phyloP scores from a whole-genome alignment of 2,329 filamentous ascomycete genomes.

The Talaromyces sp. region DNA sequence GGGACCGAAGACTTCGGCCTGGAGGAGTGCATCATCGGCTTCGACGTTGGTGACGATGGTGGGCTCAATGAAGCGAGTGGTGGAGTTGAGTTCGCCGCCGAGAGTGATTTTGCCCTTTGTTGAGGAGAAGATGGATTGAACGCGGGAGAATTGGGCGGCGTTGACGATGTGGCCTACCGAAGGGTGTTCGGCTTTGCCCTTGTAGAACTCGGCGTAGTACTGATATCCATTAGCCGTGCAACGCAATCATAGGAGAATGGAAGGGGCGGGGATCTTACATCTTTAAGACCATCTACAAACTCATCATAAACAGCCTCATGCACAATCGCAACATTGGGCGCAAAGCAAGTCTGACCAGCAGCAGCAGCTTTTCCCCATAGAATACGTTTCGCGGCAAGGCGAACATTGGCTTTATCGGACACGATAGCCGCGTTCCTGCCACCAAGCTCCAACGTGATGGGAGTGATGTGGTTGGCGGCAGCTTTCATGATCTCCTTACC shows the following conservation, averaged over 20 bases:
- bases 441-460: conserved; percentile 10
- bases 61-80: background rate
- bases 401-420: conserved; percentile 12
- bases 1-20: conserved; percentile 6
- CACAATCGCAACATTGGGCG: conserved; percentile 16
- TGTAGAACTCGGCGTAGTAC: conserved; percentile 9
- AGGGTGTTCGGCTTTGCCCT: background rate
- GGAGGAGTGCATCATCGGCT: background rate
- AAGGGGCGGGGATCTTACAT: background rate
- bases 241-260: background rate
- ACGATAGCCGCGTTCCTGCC: conserved; percentile 11
- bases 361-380: conserved; percentile 7
- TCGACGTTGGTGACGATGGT: background rate
- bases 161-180: conserved; percentile 11
- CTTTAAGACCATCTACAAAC: background rate
- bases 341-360: conserved; percentile 15
- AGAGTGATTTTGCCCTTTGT: background rate
- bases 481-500: conserved; percentile 12
- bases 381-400: conserved; percentile 8
- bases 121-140: background rate
- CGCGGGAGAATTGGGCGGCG: background rate
- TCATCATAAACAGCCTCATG: conserved; percentile 11
- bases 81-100: background rate
- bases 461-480: conserved; percentile 1
- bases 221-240: background rate